Evolutionary conservation across 2,329 filamentous ascomycete genomes (phyloP).

Genomic region (Venturiaceae sp.): DNA sequence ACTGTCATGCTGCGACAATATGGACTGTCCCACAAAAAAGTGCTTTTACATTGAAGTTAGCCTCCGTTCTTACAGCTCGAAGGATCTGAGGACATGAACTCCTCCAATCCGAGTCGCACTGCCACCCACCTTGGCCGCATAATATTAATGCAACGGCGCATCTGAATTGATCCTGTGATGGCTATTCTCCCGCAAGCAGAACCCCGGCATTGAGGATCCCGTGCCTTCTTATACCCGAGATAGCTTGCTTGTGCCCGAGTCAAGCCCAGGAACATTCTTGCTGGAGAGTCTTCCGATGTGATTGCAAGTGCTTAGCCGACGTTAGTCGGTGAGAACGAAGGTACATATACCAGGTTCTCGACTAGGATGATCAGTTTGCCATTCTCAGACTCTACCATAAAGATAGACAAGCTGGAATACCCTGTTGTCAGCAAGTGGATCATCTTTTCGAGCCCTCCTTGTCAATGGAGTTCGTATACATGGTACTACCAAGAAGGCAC

Average conservation of each 20-base stretch:
- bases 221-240: background rate
- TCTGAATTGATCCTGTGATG: background rate
- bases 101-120: background rate
- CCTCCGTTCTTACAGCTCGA: background rate
- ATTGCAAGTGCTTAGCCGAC: background rate
- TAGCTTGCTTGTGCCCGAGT: background rate
- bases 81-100: background rate
- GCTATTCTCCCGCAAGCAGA: background rate
- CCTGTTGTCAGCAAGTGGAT: background rate
- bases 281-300: background rate
- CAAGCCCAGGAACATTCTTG: background rate
- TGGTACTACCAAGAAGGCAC: background rate
- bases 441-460: background rate
- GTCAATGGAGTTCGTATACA: background rate
- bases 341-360: background rate
- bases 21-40: background rate
- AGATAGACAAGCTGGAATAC: background rate
- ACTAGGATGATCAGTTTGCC: background rate
- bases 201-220: background rate
- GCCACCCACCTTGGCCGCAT: background rate
- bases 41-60: background rate
- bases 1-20: background rate
- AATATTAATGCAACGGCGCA: background rate
- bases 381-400: background rate
- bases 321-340: background rate